A percentile compares a stretch with the other conserved stretches of the same genome.
These are phyloP conservation scores for Paracorniculantispora psalliotae DNA, from an alignment of 2,329 filamentous ascomycete species.

Conservation along the genomic window DNA sequence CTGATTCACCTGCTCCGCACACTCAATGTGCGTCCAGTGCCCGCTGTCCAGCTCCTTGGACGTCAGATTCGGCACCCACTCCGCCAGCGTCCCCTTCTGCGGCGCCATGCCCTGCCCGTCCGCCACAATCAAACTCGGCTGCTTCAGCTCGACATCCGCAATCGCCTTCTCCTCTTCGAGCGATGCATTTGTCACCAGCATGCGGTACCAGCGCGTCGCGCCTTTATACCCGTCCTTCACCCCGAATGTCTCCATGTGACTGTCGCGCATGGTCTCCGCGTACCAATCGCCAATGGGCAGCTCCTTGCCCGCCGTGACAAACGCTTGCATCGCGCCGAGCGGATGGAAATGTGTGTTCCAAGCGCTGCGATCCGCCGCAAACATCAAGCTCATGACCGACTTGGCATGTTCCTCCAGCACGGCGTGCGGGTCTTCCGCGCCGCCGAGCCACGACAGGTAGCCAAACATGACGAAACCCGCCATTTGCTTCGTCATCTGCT, in stretches of 20 bases:
- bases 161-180: conserved; percentile 21
- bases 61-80: conserved; percentile 30
- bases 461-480: conserved; percentile 28
- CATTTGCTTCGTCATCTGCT: conserved; percentile 25
- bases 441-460: conserved; percentile 27
- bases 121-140: conserved; percentile 22
- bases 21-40: conserved; percentile 33
- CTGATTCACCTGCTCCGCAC: conserved; percentile 19
- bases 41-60: conserved; percentile 29
- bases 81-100: conserved; percentile 23
- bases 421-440: conserved; percentile 12
- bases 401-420: conserved; percentile 22
- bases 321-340: conserved; percentile 23
- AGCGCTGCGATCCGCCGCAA: conserved; percentile 19
- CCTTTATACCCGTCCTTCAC: conserved; percentile 25
- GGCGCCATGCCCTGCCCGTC: conserved; percentile 18
- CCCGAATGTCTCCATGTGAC: conserved; percentile 22
- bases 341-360: conserved; percentile 27
- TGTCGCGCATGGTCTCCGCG: conserved; percentile 17
- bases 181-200: conserved; percentile 27
- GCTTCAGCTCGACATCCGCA: conserved; percentile 16
- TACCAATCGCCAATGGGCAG: conserved; percentile 25
- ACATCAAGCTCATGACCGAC: conserved; percentile 26
- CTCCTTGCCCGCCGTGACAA: conserved; percentile 20
- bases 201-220: conserved; percentile 26